phyloP scores from a whole-genome alignment of 495 filamentous ascomycete genomes.

The Penicillium cosmopolitanum region DNA sequence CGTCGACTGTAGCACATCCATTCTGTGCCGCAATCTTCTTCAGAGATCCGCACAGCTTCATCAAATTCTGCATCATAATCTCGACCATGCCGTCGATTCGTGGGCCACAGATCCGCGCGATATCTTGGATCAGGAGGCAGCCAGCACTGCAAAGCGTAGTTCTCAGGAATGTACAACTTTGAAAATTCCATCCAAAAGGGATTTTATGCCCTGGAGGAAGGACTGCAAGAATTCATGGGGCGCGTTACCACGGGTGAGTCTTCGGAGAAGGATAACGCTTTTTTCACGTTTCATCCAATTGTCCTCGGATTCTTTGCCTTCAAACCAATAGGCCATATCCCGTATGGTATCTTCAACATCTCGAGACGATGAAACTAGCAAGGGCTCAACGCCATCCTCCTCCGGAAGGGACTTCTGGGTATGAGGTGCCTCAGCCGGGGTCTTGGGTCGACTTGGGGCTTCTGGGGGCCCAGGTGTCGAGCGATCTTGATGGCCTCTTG shows the following conservation, averaged over 20 bases:
- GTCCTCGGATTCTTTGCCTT: constrained; percentile 85
- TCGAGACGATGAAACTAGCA: constrained; percentile 76
- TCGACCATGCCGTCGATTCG: constrained; percentile 89
- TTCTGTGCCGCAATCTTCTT: constrained; percentile 88
- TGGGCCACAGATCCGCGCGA: constrained; percentile 74
- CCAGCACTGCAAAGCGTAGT: constrained; percentile 88
- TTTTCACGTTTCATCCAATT: constrained; percentile 91
- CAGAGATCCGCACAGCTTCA: constrained; percentile 83
- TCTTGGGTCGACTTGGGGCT: constrained; percentile 24
- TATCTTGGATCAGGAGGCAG: constrained; percentile 82
- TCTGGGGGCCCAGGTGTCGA: constrained; percentile 24
- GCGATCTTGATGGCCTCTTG: constrained; percentile 27
- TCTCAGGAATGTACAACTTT: constrained; percentile 85
- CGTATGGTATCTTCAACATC: constrained; percentile 84
- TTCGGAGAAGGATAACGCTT: constrained; percentile 71
- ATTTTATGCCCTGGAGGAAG: constrained; percentile 71
- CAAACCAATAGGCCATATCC: constrained; percentile 79
- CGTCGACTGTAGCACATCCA: constrained; percentile 75
- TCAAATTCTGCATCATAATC: constrained; percentile 81
- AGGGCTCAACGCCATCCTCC: constrained; percentile 73
- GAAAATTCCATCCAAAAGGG: constrained; percentile 83
- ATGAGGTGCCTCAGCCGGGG: constrained; percentile 20
- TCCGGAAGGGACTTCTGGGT: constrained; percentile 23
- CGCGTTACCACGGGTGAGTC: constrained; percentile 81
- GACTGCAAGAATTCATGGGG: constrained; percentile 71